Percentiles rank a stretch among this genome's conserved stretches.
Conservation (phyloP, 2,329 filamentous ascomycete genomes). For the Sporothrix protearum region DNA sequence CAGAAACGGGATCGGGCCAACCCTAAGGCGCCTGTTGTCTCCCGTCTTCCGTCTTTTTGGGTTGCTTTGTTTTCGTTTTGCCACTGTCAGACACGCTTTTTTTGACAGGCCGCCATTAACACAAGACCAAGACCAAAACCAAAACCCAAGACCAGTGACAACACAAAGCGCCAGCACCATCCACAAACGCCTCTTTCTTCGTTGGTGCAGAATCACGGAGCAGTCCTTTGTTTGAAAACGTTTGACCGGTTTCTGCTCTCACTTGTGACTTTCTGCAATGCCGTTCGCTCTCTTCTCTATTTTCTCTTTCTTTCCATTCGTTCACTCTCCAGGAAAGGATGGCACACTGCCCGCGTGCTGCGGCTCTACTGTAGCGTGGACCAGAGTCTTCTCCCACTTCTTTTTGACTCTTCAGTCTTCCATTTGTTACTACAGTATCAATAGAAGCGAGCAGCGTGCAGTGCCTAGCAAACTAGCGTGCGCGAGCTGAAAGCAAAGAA, state of each 20-base stretch:
- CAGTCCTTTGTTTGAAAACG: not conserved
- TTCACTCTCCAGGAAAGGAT: not conserved
- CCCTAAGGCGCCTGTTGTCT: not conserved
- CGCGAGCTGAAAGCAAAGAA: constrained; percentile 1
- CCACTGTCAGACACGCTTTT: not conserved
- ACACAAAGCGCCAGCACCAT: constrained; percentile 1
- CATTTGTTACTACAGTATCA: not conserved
- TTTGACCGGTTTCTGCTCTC: not conserved
- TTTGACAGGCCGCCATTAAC: not conserved
- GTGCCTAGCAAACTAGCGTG: not conserved
- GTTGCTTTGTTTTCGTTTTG: not conserved
- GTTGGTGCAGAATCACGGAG: not conserved
- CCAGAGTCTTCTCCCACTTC: not conserved
- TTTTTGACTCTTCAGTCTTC: not conserved
- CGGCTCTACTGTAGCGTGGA: not conserved
- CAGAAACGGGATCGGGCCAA: constrained; percentile 2
- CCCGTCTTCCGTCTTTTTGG: not conserved
- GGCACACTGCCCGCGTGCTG: not conserved
- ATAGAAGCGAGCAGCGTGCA: not conserved
- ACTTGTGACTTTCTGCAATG: not conserved
- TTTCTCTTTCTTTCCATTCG: not conserved
- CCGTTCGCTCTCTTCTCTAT: not conserved
- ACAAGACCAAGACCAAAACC: too few relatives aligned
- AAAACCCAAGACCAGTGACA: too few relatives aligned
- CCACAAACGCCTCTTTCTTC: not conserved